Base-by-base conservation (phyloP, 768 basidiomycete genomes). In the Hortiboletus flavorubellus region DNA sequence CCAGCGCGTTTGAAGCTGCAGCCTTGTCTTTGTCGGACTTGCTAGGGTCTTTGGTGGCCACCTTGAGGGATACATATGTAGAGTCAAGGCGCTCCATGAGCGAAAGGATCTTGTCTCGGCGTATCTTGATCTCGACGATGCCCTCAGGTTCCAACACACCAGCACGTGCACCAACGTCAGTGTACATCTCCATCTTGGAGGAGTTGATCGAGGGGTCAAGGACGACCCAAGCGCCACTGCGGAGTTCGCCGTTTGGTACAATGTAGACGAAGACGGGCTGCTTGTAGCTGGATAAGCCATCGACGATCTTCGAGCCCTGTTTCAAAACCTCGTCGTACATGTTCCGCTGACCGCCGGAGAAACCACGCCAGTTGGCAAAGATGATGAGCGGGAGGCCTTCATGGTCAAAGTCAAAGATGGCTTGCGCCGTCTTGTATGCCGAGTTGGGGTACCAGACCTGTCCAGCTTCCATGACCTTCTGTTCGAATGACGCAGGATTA, bases 381-480 rank as follows among this genome's bases (percentile, higher is more conserved):
- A 99, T 95, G 72, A 98, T 95, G 56, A 99, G 80, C 5, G 97
- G 97, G 14, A 99, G 78, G 23, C 91, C 93, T 74, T 99, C 97
- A 41, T 97, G 88, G 75, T 96, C 90, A 78, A 98, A 92, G 75
- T 99, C 97, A 73, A 94, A 94, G 77, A 98, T 98, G 15, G 97
- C 96, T 67, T 98, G 97, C 8, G 95, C 97, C 8, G 97, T 99
- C 81, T 99, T 99, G 79, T 97, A 95, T 7, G 97, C 95, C 6
- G 93, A 96, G 73, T 99, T 98, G 35, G 97, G 97, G 72, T 98
- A 98, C 97, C 97, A 99, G 26, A 98, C 97, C 73, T 96, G 93
- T 62, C 97, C 97, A n/a, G 97, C 97, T 70, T 98, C 95, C 88
- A 98, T 96, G 72, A 98, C 93, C 63, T 88, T 88, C 67, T 95